Conservation (phyloP, 208 protist genomes). For the Trypanosoma brucei region DNA sequence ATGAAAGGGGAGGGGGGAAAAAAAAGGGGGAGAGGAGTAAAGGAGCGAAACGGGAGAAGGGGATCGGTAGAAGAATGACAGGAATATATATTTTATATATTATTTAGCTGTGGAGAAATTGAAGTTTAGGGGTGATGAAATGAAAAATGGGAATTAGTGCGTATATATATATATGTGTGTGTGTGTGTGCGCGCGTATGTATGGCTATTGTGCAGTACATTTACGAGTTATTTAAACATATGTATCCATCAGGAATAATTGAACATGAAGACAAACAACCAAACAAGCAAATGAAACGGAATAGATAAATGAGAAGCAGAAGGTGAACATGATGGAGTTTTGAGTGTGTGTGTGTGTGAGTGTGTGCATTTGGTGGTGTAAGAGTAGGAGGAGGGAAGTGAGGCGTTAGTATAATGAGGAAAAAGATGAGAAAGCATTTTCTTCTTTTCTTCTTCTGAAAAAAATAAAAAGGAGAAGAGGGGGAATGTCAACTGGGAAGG, state of each 20-base stretch:
- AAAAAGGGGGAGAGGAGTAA: background rate
- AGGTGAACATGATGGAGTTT: background rate
- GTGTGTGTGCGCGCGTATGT: too few species aligned
- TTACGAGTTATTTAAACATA: too few species aligned
- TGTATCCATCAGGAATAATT: too few species aligned
- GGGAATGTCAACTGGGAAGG: background rate
- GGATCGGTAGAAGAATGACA: background rate
- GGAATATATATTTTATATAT: too few species aligned
- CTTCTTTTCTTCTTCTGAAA: background rate
- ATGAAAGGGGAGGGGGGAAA: background rate
- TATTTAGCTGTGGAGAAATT: too few species aligned
- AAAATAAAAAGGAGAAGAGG: background rate
- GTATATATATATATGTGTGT: too few species aligned
- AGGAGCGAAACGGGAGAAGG: background rate
- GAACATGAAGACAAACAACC: background rate
- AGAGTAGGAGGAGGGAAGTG: background rate
- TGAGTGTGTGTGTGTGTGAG: background rate
- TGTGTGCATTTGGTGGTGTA: background rate
- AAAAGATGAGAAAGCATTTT: background rate
- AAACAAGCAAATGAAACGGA: background rate
- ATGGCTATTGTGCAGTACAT: too few species aligned
- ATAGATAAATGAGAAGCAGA: conserved; percentile 1
- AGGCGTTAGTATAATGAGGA: background rate
- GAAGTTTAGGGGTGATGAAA: too few species aligned
- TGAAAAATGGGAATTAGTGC: too few species aligned